A percentile compares a stretch with the other conserved stretches of the same genome.
Conservation (phyloP, 768 basidiomycete genomes). For the Hirschioporus abietinus region DNA sequence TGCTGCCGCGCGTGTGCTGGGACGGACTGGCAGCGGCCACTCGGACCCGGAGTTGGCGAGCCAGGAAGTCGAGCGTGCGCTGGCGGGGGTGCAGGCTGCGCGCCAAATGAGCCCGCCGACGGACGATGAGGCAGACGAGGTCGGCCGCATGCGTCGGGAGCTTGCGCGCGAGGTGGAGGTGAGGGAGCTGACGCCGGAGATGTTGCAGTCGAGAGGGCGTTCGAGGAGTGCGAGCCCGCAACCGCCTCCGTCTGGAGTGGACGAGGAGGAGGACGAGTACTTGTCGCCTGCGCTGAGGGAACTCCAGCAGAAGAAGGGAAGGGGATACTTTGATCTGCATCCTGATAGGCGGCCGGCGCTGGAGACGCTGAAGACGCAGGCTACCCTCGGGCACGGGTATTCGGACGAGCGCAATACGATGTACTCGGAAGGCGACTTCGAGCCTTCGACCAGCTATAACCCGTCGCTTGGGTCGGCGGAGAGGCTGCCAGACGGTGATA, state of each 20-base stretch:
- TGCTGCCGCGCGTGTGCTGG: constrained; percentile 28
- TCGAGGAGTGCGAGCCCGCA: neutral
- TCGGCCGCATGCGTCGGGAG: constrained; percentile 17
- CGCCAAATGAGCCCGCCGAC: constrained; percentile 34
- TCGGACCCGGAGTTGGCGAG: constrained; percentile 70
- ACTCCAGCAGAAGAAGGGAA: constrained; percentile 25
- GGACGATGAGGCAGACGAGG: constrained; percentile 36
- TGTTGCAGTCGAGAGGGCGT: constrained; percentile 6
- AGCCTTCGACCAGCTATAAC: neutral
- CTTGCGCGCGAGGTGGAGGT: constrained; percentile 13
- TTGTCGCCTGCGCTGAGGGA: constrained; percentile 9
- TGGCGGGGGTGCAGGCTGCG: constrained; percentile 56
- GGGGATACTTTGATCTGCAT: constrained; percentile 77
- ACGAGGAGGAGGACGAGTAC: constrained; percentile 25
- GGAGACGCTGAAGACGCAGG: constrained; percentile 23
- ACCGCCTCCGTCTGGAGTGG: constrained; percentile 13
- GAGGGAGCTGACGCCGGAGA: constrained; percentile 10
- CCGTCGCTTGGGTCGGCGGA: constrained; percentile 23
- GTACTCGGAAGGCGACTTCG: constrained; percentile 3
- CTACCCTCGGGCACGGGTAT: constrained; percentile 7
- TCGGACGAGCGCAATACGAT: neutral
- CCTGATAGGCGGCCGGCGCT: constrained; percentile 56
- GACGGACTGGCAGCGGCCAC: constrained; percentile 21
- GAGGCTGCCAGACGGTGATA: constrained; percentile 22
- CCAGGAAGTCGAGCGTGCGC: constrained; percentile 65